Conservation (phyloP, 768 basidiomycete genomes). For the Russula abietina region DNA sequence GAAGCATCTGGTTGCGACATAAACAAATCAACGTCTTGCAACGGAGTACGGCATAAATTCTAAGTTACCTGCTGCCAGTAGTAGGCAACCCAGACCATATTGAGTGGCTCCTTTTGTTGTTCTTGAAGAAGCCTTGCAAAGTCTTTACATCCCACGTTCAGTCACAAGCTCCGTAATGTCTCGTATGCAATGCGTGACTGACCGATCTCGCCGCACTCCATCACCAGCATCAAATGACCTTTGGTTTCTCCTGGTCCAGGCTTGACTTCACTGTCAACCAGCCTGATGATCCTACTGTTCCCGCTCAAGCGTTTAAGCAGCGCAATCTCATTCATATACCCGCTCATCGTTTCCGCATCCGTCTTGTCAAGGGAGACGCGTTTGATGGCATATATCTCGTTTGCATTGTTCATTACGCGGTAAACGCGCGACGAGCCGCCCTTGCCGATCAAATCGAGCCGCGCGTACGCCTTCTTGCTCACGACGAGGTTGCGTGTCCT, state of each 20-base stretch:
- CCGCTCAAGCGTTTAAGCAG: conserved; percentile 91
- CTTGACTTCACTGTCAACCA: conserved; percentile 88
- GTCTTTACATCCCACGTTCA: conserved; percentile 39
- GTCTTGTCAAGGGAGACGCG: conserved; percentile 85
- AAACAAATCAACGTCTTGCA: neutral
- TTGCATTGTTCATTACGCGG: conserved; percentile 72
- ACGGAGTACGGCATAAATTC: neutral
- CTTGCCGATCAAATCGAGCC: conserved; percentile 84
- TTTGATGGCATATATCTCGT: conserved; percentile 86
- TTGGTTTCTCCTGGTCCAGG: conserved; percentile 63
- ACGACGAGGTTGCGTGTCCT: conserved; percentile 24
- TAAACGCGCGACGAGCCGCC: conserved; percentile 96
- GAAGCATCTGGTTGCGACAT: conserved; percentile 72
- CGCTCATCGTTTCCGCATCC: conserved; percentile 81
- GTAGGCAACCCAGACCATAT: conserved; percentile 91
- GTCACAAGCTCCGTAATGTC: neutral
- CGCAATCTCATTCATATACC: conserved; percentile 95
- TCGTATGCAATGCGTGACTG: conserved; percentile 19
- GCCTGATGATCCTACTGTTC: conserved; percentile 83
- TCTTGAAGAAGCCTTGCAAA: conserved; percentile 78
- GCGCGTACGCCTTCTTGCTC: conserved; percentile 77
- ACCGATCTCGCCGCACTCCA: conserved; percentile 92
- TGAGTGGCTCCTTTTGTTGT: conserved; percentile 74
- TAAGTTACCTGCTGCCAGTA: conserved; percentile 92
- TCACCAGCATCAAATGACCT: conserved; percentile 75